Evolutionary conservation across 2,329 filamentous ascomycete genomes (phyloP).

Genomic region (Penicillium digitatum): DNA sequence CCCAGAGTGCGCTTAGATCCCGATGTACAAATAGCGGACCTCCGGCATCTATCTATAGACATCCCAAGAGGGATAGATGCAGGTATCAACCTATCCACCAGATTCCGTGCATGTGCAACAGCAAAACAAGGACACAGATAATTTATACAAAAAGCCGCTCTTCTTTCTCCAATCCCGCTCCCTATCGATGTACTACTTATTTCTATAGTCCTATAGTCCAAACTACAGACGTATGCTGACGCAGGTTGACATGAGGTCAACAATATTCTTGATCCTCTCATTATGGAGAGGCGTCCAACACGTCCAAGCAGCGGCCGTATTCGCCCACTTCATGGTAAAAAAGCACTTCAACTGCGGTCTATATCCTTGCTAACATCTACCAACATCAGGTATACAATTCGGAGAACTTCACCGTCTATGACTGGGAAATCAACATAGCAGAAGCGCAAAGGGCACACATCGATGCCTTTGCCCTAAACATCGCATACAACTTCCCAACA

Average conservation of each 20-base stretch:
- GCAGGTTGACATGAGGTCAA: constrained; percentile 1
- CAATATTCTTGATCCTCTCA: constrained; percentile 1
- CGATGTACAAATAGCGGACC: constrained; percentile 6
- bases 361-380: background rate
- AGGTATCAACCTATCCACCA: background rate
- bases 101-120: constrained; percentile 6
- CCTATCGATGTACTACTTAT: background rate
- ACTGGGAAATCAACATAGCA: constrained; percentile 35
- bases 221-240: background rate
- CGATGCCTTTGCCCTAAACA: constrained; percentile 43
- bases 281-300: constrained; percentile 1
- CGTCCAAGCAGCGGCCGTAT: constrained; percentile 25
- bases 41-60: constrained; percentile 11
- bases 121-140: background rate
- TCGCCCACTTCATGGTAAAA: constrained; percentile 35
- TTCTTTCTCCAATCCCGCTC: background rate
- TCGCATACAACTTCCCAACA: constrained; percentile 23
- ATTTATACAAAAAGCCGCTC: background rate
- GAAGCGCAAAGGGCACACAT: constrained; percentile 37
- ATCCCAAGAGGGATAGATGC: background rate
- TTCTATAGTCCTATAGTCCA: background rate
- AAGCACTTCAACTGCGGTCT: background rate
- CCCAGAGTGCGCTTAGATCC: constrained; percentile 1
- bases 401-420: constrained; percentile 20
- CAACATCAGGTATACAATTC: constrained; percentile 33